Percentiles rank a stretch among this genome's conserved stretches.
phyloP scores from a whole-genome alignment of 179 eudicot species.

The Heliamphora ciliata region DNA sequence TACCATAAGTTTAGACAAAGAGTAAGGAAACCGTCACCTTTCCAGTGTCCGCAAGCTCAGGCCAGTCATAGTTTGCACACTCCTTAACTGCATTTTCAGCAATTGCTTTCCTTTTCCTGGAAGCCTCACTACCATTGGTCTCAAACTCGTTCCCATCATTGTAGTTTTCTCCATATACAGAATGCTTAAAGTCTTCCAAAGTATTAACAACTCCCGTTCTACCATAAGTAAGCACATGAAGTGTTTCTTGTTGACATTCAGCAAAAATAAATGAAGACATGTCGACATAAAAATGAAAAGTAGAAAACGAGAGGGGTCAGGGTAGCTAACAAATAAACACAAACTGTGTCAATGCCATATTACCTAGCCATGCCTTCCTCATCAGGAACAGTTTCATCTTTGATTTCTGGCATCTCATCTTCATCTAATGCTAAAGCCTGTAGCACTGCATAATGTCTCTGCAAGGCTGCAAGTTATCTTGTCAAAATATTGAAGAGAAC shows the following conservation, averaged over 20 bases:
- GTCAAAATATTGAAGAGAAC: conserved; percentile 9
- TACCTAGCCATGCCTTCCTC: conserved; percentile 94
- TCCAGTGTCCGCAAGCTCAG: conserved; percentile 82
- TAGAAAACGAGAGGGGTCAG: not conserved
- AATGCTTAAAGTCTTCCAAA: conserved; percentile 75
- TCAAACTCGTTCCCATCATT: conserved; percentile 28
- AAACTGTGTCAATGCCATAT: not conserved
- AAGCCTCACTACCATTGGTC: conserved; percentile 31
- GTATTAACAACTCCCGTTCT: conserved; percentile 75
- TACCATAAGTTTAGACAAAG: not conserved
- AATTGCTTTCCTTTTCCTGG: conserved; percentile 69
- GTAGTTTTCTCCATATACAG: conserved; percentile 68
- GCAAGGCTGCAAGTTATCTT: conserved; percentile 59
- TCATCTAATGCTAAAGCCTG: conserved; percentile 96
- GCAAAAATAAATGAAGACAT: not conserved
- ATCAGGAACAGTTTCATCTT: conserved; percentile 94
- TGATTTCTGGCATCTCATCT: conserved; percentile 85
- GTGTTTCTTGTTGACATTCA: not conserved
- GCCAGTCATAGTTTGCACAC: conserved; percentile 68
- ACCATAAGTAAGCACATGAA: conserved; percentile 16
- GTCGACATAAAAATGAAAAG: not conserved
- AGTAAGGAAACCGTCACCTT: conserved; percentile 36
- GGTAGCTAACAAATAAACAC: not conserved
- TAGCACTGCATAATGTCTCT: conserved; percentile 82
- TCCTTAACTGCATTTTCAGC: conserved; percentile 58